Evolutionary conservation across 345 rosid genomes (phyloP).

Genomic region (Syzygium oleosum): DNA sequence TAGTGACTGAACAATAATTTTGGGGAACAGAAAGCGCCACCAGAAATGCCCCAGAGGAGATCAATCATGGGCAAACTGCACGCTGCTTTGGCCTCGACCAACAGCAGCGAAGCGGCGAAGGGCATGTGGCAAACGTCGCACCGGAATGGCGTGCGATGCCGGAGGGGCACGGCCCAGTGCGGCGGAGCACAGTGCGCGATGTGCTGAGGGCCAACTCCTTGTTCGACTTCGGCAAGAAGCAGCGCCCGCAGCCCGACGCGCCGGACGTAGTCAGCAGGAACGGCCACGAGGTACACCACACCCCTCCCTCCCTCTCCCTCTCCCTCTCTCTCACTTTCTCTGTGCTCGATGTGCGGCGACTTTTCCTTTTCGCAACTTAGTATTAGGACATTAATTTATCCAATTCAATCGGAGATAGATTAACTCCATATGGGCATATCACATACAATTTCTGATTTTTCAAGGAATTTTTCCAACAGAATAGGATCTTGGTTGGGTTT

Average conservation of each 20-base stretch:
- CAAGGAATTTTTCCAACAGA: too few species aligned
- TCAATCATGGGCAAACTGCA: conserved; percentile 9
- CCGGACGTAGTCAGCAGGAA: conserved; percentile 78
- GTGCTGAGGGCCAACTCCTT: conserved; percentile 87
- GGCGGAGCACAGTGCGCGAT: conserved; percentile 67
- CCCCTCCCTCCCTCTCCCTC: background rate
- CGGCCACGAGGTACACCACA: conserved; percentile 61
- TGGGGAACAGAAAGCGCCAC: conserved; percentile 45
- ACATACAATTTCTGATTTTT: background rate
- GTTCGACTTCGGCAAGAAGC: conserved; percentile 83
- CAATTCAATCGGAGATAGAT: background rate
- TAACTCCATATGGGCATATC: background rate
- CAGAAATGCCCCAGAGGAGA: conserved; percentile 7
- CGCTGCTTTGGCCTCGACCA: conserved; percentile 2
- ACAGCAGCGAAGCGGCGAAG: conserved; percentile 7
- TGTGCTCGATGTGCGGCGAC: background rate
- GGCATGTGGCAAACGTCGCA: conserved; percentile 89
- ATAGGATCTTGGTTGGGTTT: too few species aligned
- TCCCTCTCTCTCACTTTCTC: too few species aligned
- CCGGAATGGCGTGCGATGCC: conserved; percentile 71
- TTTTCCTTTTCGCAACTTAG: background rate
- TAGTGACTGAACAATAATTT: background rate
- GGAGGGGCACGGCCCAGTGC: conserved; percentile 83
- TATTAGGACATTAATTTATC: background rate
- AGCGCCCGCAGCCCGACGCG: conserved; percentile 34